Evolutionary conservation across 345 rosid genomes (phyloP).

Genomic region (Syzygium grande): DNA sequence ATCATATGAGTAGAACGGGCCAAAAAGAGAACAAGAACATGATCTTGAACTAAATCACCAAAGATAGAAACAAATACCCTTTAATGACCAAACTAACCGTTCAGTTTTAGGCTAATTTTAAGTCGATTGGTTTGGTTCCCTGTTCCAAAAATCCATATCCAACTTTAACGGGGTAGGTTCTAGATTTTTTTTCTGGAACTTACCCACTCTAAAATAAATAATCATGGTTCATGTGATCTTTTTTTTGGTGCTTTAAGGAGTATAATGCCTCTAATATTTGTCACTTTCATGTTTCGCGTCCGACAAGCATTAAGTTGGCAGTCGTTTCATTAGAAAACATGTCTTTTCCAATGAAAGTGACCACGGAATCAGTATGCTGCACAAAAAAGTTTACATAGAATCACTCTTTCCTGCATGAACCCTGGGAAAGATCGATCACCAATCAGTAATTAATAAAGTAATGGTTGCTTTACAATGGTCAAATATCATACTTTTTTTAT

Average conservation of each 20-base stretch:
- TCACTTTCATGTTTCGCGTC: too few relatives aligned
- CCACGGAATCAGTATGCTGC: background rate
- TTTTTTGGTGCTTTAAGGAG: background rate
- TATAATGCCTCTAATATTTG: background rate
- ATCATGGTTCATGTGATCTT: background rate
- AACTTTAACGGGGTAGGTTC: background rate
- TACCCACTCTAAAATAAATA: fast-evolving
- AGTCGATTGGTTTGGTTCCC: background rate
- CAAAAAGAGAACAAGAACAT: background rate
- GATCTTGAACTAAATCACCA: background rate
- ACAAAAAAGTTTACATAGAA: too few relatives aligned
- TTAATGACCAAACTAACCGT: background rate
- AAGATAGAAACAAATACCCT: background rate
- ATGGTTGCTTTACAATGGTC: background rate
- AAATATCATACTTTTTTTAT: background rate
- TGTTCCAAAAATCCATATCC: background rate
- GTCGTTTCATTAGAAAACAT: too few relatives aligned
- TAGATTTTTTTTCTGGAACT: background rate
- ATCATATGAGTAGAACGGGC: background rate
- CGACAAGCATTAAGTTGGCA: too few relatives aligned
- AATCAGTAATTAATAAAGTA: background rate
- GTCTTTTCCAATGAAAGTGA: background rate
- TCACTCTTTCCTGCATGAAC: too few relatives aligned
- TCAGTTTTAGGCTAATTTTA: background rate
- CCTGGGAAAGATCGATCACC: too few relatives aligned